phyloP scores from a whole-genome alignment of 2,329 filamentous ascomycete species.

The Emmonsia crescens region DNA sequence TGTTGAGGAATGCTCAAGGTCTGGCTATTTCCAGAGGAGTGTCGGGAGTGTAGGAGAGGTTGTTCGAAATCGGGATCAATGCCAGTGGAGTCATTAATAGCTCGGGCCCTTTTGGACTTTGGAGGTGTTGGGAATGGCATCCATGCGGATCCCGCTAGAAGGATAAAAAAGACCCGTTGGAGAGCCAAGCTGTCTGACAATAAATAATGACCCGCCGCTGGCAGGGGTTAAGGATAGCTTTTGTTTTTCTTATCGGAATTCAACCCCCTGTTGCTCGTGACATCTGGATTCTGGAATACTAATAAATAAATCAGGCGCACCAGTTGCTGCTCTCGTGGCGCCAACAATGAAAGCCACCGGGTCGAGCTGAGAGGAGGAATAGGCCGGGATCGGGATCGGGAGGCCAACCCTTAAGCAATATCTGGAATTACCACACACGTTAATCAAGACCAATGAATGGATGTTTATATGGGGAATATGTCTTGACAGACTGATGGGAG shows the following conservation, averaged over 20 bases:
- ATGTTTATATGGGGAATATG: too few relatives aligned
- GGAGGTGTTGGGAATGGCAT: slow-evolving; percentile 5
- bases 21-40: background rate
- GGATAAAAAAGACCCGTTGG: background rate
- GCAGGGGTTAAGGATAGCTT: background rate
- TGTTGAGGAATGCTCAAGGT: background rate
- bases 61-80: slow-evolving; percentile 1
- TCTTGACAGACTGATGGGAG: too few relatives aligned
- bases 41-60: background rate
- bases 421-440: background rate
- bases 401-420: background rate
- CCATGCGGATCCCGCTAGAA: slow-evolving; percentile 6
- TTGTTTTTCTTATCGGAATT: too few relatives aligned
- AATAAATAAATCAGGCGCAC: background rate
- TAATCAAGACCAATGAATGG: too few relatives aligned
- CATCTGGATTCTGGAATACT: background rate
- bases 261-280: background rate
- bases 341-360: background rate
- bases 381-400: background rate
- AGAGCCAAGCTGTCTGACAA: background rate
- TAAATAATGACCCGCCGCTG: background rate
- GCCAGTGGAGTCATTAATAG: background rate
- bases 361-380: background rate
- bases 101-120: slow-evolving; percentile 3
- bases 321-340: background rate